Evolutionary conservation across 768 basidiomycete species (phyloP).

Genomic region (Boletus vinaceobasis): DNA sequence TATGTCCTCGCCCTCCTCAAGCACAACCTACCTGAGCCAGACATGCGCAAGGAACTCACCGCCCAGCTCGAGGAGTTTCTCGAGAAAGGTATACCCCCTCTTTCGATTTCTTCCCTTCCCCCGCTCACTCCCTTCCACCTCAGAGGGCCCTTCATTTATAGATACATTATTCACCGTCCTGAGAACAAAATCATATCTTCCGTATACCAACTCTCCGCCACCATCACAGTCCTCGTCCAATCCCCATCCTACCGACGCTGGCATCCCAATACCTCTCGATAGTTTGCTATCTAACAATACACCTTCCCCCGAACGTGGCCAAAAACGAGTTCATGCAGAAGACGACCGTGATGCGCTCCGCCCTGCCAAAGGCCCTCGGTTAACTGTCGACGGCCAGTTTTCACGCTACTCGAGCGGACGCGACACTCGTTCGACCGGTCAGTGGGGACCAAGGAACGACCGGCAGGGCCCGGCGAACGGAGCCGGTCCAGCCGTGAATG

Average conservation of each 20-base stretch:
- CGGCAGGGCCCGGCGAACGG: constrained; percentile 26
- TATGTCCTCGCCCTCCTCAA: constrained; percentile 92
- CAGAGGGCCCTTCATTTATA: constrained; percentile 74
- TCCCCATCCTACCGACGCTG: constrained; percentile 45
- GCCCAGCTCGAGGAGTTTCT: constrained; percentile 88
- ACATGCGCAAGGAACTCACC: constrained; percentile 76
- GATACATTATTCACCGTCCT: constrained; percentile 83
- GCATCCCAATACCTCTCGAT: constrained; percentile 81
- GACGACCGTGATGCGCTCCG: constrained; percentile 59
- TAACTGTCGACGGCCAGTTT: constrained; percentile 63
- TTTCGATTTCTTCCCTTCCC: not conserved
- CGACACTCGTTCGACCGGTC: constrained; percentile 38
- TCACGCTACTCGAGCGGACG: constrained; percentile 54
- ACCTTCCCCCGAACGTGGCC: constrained; percentile 48
- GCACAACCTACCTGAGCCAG: constrained; percentile 78
- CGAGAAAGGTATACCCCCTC: constrained; percentile 65
- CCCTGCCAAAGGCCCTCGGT: constrained; percentile 69
- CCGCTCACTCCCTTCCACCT: constrained; percentile 13
- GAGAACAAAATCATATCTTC: constrained; percentile 81
- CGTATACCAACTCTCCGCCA: constrained; percentile 53
- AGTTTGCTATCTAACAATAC: constrained; percentile 48
- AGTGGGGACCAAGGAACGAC: constrained; percentile 40
- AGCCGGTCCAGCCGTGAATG: constrained; percentile 31
- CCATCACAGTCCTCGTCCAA: constrained; percentile 35
- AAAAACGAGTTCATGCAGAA: constrained; percentile 62